Base-by-base conservation (phyloP, 2,329 filamentous ascomycete species). In the Lomentospora prolificans region DNA sequence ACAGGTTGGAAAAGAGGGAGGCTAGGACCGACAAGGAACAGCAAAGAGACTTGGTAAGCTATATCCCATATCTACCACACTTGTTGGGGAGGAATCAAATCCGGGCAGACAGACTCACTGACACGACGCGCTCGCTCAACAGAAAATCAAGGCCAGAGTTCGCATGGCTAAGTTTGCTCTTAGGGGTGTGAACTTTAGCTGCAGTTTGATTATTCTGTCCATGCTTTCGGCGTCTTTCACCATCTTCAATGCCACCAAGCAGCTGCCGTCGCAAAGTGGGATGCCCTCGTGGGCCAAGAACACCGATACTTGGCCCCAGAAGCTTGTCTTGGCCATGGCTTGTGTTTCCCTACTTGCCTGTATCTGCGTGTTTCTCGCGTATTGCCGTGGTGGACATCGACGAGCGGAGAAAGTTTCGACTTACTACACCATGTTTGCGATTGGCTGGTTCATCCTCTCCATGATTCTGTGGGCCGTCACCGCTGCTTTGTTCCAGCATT, bases 121-220 rank as follows among this genome's bases (percentile, higher is more conserved):
- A n/a, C n/a, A n/a, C n/a, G n/a, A n/a, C n/a, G n/a, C n/a, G n/a
- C n/a, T n/a, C n/a, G n/a, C n/a, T 33, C 6, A 33, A 33, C 30
- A 96, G 92, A 95, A 88, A 86, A 82, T 95, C 69, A 97, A 96
- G 75, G 86, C 86, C 33, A 84, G 90, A 62, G 91, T 97, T 31
- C 85, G 94, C 50, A 79, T 97, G 71, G 94, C 92, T 63, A 99
- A 99, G 76, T 86, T 97, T 64, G 82, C 95, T 60, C 84, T 99
- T n/a, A 87, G 94, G 61, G 87, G 90, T 57, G 88, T 97, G 73
- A 96, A 92, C 78, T 97, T 99, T 71, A 90, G 89, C 70, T 99
- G 94, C 77, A 92, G 89, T 69, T 79, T 97, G 58, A 96, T 99
- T 67, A 89, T 99, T 61, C 80, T 99, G 57, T 79, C 90, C 59